Evolutionary conservation across 1,284 basidiomycete species (phyloP), one percentile per base, ranked within the genome.

Genomic region (Sporisorium sorghi): DNA sequence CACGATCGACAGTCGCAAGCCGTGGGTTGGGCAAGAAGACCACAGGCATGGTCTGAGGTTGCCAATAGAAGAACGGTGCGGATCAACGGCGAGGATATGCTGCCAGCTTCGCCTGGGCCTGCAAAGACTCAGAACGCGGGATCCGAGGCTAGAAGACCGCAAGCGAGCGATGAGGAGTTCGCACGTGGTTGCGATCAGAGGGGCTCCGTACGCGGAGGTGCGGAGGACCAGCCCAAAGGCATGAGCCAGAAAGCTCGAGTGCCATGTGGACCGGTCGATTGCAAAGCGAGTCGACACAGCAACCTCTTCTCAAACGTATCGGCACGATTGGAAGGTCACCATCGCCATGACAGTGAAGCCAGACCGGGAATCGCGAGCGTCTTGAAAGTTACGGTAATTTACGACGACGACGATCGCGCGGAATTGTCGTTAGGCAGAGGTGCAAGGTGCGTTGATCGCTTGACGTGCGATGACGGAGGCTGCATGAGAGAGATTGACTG

Each of bases 401-500:
- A 26, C 26, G 5, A 47, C 46, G 32, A 35, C 46, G 32, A 23
- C 32, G 30, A 35, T 33, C 47, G 21, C 32, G 30, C 47, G 32
- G 12, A 19, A 11, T 24, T 24, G 32, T 33, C 14, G 19, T 32
- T 14, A 15, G 30, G n/a, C 9, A 49, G 12, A 48, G 42, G 32
- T 33, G 47, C 30, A 48, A 48, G 30, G 30, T 3, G 9, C 28
- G 15, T 19, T 30, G 46, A 32, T 17, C 32, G 40, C 23, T 43
- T 15, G 30, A 55, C 43, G 53, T 48, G 54, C 33, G 54, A 56
- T 56, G 54, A 56, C 54, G 54, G 54, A 37, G 33, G 19, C 21
- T 48, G 54, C 54, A 56, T 56, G 33, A 50, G 49, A 35, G 24
- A 24, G 32, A 33, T 28, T n/a, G 28, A 9, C 9, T 30, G 28